Evolutionary conservation across 129 eudicot species (phyloP).

Genomic region (Flaveria ramosissima): DNA sequence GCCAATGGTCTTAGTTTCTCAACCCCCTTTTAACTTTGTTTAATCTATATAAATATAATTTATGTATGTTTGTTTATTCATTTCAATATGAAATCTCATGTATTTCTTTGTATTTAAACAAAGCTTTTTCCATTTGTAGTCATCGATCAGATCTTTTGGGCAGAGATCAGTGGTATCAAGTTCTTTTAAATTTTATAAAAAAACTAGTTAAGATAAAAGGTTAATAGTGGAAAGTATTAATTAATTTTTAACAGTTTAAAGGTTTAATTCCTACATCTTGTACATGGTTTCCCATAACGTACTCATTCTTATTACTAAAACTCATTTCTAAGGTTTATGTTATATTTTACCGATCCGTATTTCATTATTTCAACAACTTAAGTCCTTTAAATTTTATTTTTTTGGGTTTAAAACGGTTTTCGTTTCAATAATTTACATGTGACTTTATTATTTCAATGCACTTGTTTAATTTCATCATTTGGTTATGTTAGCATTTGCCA

Average conservation of each 20-base stretch:
- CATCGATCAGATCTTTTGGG: constrained; percentile 12
- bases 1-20: constrained; percentile 26
- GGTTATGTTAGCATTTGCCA: no score
- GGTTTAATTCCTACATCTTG: not conserved
- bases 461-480: no score
- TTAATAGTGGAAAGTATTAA: not conserved
- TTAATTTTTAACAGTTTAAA: not conserved
- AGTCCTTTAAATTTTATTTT: not conserved
- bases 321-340: not conserved
- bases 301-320: not conserved
- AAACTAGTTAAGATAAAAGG: not conserved
- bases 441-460: no score
- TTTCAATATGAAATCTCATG: not conserved
- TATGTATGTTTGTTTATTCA: constrained; percentile 2
- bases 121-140: constrained; percentile 26
- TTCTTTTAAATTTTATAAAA: not conserved
- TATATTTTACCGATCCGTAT: not conserved
- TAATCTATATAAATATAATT: not conserved
- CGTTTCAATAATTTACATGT: no score
- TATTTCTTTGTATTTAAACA: not conserved
- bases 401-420: not conserved
- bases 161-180: not conserved
- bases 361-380: not conserved
- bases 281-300: not conserved
- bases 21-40: constrained; percentile 27